Conservation (phyloP, 345 rosid genomes). For the Salix caprea region DNA sequence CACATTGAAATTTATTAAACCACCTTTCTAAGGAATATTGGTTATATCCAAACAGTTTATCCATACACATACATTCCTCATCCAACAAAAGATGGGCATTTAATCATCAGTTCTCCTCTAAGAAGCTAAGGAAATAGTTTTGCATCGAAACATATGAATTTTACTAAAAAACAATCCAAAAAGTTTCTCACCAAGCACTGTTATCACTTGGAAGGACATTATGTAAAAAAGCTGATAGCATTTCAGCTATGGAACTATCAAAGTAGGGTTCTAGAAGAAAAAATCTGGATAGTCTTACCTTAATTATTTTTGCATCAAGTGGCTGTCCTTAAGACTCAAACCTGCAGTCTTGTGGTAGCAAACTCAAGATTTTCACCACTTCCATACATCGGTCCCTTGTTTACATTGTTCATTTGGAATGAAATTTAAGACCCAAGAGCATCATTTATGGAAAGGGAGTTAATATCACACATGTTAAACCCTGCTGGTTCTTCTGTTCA, state of each 20-base stretch:
- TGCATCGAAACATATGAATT: neutral
- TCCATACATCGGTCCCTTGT: neutral
- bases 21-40: neutral
- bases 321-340: neutral
- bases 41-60: neutral
- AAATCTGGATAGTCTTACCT: neutral
- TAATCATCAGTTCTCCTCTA: neutral
- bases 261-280: too few relatives aligned
- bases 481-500: neutral
- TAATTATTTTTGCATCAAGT: neutral
- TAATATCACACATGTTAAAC: neutral
- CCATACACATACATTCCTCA: neutral
- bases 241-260: neutral
- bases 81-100: neutral
- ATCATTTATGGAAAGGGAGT: neutral
- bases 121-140: neutral
- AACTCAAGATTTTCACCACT: neutral
- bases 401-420: neutral
- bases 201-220: neutral
- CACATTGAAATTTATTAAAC: neutral
- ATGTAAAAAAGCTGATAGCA: neutral
- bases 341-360: neutral
- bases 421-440: neutral
- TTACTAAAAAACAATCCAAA: neutral
- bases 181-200: neutral